Evolutionary conservation across 805 yeast species (phyloP).

Genomic region (Wickerhamomyces alni): DNA sequence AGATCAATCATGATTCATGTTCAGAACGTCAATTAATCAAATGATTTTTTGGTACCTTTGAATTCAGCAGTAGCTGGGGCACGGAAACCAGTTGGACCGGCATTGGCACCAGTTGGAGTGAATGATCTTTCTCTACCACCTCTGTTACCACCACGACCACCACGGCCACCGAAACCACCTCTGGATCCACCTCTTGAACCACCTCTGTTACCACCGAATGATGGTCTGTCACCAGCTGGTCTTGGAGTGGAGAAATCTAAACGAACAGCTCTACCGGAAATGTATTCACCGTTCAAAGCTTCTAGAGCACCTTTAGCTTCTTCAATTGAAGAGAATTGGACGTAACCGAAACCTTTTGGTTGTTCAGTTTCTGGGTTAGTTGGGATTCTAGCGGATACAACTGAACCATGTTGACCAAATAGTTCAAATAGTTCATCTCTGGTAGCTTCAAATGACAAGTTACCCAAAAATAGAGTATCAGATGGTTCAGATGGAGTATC

Average conservation of each 20-base stretch:
- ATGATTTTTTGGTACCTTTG: constrained; percentile 80
- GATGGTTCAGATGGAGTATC: constrained; percentile 90
- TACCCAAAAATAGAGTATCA: constrained; percentile 94
- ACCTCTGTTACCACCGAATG: constrained; percentile 28
- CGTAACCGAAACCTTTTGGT: constrained; percentile 99
- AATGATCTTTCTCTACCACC: constrained; percentile 36
- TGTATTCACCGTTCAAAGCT: constrained; percentile 80
- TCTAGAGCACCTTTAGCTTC: constrained; percentile 88
- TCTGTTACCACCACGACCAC: constrained; percentile 35
- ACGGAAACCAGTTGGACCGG: constrained; percentile 23
- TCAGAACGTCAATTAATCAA: too few species aligned
- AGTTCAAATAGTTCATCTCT: constrained; percentile 70
- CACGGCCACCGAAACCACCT: constrained; percentile 24
- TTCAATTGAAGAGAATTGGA: constrained; percentile 80
- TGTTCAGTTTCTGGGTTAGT: constrained; percentile 98
- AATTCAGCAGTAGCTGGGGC: constrained; percentile 61
- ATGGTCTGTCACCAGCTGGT: constrained; percentile 33
- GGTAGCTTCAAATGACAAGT: constrained; percentile 85
- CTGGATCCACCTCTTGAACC: constrained; percentile 25
- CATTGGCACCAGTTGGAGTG: constrained; percentile 50
- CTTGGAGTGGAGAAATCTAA: constrained; percentile 93
- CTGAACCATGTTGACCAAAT: constrained; percentile 75
- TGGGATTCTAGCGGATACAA: constrained; percentile 89
- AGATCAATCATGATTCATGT: too few species aligned
- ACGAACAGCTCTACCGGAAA: constrained; percentile 91